A percentile compares a stretch with the other conserved stretches of the same genome.
phyloP scores from a whole-genome alignment of 1,139 yeast species.

The Zygosaccharomyces sapae region DNA sequence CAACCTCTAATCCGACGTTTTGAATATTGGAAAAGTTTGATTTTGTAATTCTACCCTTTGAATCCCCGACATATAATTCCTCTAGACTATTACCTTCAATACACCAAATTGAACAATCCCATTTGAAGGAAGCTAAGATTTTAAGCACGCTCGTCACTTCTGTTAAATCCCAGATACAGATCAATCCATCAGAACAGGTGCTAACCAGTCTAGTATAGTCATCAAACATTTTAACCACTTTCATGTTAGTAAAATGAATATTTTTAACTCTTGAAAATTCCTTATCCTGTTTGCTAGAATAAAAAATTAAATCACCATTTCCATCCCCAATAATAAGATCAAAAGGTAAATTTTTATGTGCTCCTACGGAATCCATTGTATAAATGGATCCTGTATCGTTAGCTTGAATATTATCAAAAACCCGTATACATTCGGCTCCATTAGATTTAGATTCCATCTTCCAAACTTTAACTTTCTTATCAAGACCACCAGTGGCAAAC shows the following conservation, averaged over 20 bases:
- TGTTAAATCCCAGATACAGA: conserved; percentile 74
- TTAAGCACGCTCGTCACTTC: conserved; percentile 56
- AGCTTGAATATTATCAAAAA: conserved; percentile 31
- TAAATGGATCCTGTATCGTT: conserved; percentile 56
- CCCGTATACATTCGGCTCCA: conserved; percentile 23
- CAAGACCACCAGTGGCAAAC: conserved; percentile 78
- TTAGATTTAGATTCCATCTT: conserved; percentile 41
- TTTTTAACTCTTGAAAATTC: conserved; percentile 48
- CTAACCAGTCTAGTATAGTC: conserved; percentile 55
- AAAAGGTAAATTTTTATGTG: conserved; percentile 20
- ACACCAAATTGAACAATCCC: conserved; percentile 67
- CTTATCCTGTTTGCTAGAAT: conserved; percentile 33
- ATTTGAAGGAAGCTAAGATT: conserved; percentile 36
- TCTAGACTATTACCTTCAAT: conserved; percentile 45
- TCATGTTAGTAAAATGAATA: conserved; percentile 80
- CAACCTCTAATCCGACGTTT: not conserved
- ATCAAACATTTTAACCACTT: conserved; percentile 55
- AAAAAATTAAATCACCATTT: conserved; percentile 34
- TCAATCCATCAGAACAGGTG: conserved; percentile 77
- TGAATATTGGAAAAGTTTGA: conserved; percentile 11
- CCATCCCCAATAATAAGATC: conserved; percentile 51
- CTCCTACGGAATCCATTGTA: conserved; percentile 47
- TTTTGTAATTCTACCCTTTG: conserved; percentile 55
- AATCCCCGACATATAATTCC: conserved; percentile 76
- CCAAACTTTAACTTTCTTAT: conserved; percentile 74